Base-by-base conservation (phyloP, 495 filamentous ascomycete species). In the Penicillium antarcticum region DNA sequence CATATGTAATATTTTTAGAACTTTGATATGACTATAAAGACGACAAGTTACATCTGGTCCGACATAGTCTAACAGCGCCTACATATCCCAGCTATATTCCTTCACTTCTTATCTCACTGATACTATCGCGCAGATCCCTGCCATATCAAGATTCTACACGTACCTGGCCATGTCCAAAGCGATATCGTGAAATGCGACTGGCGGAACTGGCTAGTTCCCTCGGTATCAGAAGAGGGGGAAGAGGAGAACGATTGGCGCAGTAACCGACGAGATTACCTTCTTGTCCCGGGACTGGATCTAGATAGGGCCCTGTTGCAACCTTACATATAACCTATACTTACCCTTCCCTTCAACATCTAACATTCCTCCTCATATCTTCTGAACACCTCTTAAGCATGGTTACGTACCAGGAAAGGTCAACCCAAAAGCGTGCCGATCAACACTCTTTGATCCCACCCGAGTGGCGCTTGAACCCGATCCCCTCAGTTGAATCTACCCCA, bases 151-250 rank as follows among this genome's bases (percentile, higher is more conserved):
- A 12, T 66, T 63, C 51, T 66, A 68, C 36, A 61, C 66, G 47
- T 62, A 68, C 21, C 45, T 68, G 35, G 62, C 62, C 10, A 60
- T 60, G n/a, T 4, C 61, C 65, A 68, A 42, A 63, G 57, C 40
- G 65, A 68, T 26, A 47, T 61, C 41, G 42, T 66, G 24, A 47
- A 62, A 38, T 37, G 11, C 1, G 66, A 66, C 48, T 68, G 65
- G 65, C 55, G 53, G 14, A 66, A 63, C 37, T 68, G 62, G 57
- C 18, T 60, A 66, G 33, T 63, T 66, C 41, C 65, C 65, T 18
- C 41, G 62, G 29, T 68, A 68, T 59, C 65, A 62, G 44, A 62
- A 66, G 52, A 55, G 48, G 26, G 66, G 65, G 65, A 54, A 51
- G 36, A 51, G 41, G 17, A 42, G 36, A 34, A 41, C 38, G 38